Percentiles rank a stretch among this genome's conserved stretches.
Evolutionary conservation across 1,284 basidiomycete species (phyloP).

Genomic region (Cryptococcus sp.): DNA sequence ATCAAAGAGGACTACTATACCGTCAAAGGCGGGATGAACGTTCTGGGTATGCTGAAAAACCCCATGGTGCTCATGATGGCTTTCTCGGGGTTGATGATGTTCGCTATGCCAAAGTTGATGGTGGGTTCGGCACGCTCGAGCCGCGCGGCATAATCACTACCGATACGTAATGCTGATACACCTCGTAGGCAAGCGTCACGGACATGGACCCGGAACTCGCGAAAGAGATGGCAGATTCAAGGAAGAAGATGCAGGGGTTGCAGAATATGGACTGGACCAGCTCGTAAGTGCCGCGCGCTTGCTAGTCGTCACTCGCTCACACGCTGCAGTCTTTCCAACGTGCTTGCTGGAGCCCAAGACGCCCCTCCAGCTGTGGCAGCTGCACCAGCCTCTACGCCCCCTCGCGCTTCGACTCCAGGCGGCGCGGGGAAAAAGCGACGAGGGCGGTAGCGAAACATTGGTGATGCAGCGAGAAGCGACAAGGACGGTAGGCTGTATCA

Average conservation of each 20-base stretch:
- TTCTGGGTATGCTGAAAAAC: slow-evolving; percentile 75
- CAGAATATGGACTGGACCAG: slow-evolving; percentile 57
- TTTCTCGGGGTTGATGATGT: slow-evolving; percentile 66
- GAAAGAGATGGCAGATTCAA: slow-evolving; percentile 68
- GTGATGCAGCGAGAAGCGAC: too few species aligned
- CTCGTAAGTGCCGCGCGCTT: slow-evolving; percentile 31
- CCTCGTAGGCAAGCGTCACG: slow-evolving; percentile 24
- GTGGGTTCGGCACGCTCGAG: slow-evolving; percentile 54
- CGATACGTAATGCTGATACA: slow-evolving; percentile 7
- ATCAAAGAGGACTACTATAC: slow-evolving; percentile 69
- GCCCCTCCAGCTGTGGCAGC: neutral
- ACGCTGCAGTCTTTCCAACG: slow-evolving; percentile 26
- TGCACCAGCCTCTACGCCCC: neutral
- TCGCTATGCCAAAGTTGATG: slow-evolving; percentile 77
- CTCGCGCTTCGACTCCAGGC: slow-evolving; percentile 2
- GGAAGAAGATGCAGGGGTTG: slow-evolving; percentile 62
- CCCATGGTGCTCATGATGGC: slow-evolving; percentile 87
- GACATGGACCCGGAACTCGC: slow-evolving; percentile 72
- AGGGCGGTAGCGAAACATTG: slow-evolving; percentile 7
- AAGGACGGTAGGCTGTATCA: too few species aligned
- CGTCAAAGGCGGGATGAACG: slow-evolving; percentile 66
- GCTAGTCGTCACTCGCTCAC: neutral
- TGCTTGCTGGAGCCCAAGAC: slow-evolving; percentile 18
- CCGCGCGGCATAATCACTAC: neutral
- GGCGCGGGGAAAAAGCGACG: slow-evolving; percentile 18